Evolutionary conservation across 2,329 filamentous ascomycete genomes (phyloP), one percentile per base, ranked within the genome.

Genomic region (Colletotrichum sp.): DNA sequence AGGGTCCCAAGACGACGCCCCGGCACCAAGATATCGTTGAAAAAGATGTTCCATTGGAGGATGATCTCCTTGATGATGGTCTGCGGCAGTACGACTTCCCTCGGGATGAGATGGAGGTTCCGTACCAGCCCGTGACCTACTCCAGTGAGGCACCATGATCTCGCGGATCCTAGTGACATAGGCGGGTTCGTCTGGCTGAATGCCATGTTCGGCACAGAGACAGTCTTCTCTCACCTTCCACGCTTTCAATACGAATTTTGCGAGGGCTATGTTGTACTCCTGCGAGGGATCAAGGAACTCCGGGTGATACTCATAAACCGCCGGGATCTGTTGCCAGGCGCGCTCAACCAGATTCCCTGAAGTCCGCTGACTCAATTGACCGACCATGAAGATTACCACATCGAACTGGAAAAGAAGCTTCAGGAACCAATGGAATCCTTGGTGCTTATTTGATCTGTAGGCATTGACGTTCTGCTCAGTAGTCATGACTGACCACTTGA

Each of bases 371-470:
- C 86, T 87, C 15, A 92, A 85, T 80, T 91, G 89, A 6, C 89
- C 89, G 0, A 88, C 87, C 81, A 91, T 85, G 79, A 90, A 90
- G 30, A 88, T 84, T 74, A 92, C 89, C n/a, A 91, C 83, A 71
- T 91, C 90, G 55, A 89, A 82, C 78, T 91, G 90, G 80, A 92
- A 91, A 78, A 91, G 87, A 26, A 84, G 83, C 75, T 87, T 86
- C 80, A 88, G 84, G 77, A 89, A 91, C 90, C 90, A 92, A 18
- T 89, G 79, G 79, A 91, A 92, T 2, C 88, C 88, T 4, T 67
- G 71, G 39, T 74, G 66, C 44, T 64, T 74, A 2, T 84, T 85
- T 34, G 85, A 83, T 18, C 82, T 82, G 77, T 90, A 89, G 15
- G 88, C 83, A 15, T 83, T 82, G 8, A 88, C 80, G 70, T 86